Percentiles rank a stretch among this genome's conserved stretches.
phyloP scores from a whole-genome alignment of 257 asterid genomes.

The Rehmannia glutinosa region DNA sequence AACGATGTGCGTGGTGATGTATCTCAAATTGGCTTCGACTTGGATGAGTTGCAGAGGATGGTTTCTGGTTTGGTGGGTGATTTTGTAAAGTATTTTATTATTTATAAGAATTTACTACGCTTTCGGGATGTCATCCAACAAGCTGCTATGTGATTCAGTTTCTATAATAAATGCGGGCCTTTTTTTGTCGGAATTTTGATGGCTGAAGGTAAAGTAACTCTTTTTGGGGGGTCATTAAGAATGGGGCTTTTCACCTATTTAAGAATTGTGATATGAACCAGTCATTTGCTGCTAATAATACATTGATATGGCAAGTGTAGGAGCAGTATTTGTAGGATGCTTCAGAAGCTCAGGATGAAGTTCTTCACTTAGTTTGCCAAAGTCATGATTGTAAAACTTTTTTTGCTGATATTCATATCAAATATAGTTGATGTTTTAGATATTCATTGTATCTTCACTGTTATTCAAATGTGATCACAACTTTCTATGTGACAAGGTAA shows the following conservation, averaged over 20 bases:
- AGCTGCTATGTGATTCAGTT: neutral
- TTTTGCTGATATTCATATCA: neutral
- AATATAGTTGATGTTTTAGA: neutral
- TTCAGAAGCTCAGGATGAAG: neutral
- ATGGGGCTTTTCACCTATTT: neutral
- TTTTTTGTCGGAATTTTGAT: neutral
- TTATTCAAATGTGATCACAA: neutral
- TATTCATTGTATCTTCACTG: neutral
- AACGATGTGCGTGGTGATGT: slow-evolving; percentile 50
- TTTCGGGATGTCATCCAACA: neutral
- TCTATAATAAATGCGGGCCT: neutral
- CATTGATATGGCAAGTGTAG: neutral
- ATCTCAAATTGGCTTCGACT: slow-evolving; percentile 43
- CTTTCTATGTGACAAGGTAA: neutral
- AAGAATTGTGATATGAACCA: neutral
- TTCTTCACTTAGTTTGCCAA: neutral
- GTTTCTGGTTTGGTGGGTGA: slow-evolving; percentile 61
- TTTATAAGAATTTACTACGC: neutral
- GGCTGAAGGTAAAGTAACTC: neutral
- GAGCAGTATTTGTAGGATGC: neutral
- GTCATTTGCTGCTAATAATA: neutral
- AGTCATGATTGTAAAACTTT: neutral
- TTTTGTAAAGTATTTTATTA: neutral
- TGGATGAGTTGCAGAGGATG: slow-evolving; percentile 48
- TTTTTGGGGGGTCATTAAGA: neutral